Percentiles rank a stretch among this genome's conserved stretches.
These are phyloP conservation scores for Brassica napus DNA, from an alignment of 345 rosid species.

Conservation along the genomic window DNA sequence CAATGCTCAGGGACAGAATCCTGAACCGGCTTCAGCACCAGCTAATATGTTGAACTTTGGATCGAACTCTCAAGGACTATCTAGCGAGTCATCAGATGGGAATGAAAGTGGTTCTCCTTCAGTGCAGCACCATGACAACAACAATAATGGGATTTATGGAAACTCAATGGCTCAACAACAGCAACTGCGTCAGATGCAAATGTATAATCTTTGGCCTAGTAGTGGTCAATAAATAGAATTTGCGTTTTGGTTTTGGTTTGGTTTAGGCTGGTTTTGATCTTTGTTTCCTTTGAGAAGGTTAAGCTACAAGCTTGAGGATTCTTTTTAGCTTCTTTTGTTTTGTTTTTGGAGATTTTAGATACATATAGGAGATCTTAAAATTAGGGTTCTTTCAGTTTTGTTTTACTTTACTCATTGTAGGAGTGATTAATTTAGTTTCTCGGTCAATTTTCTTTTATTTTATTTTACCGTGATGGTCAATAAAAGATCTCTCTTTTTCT, in stretches of 20 bases:
- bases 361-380: slow-evolving; percentile 5
- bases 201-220: slow-evolving; percentile 25
- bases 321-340: not conserved
- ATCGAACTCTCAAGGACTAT: slow-evolving; percentile 66
- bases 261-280: slow-evolving; percentile 17
- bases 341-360: slow-evolving; percentile 1
- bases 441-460: not conserved
- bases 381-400: slow-evolving; percentile 12
- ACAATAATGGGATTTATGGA: slow-evolving; percentile 20
- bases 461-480: not conserved
- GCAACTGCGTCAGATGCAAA: slow-evolving; percentile 29
- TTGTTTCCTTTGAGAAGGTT: not conserved
- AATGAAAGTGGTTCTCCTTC: slow-evolving; percentile 47
- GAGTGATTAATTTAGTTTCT: slow-evolving; percentile 8
- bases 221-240: slow-evolving; percentile 17
- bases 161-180: slow-evolving; percentile 28
- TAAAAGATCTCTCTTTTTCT: not conserved
- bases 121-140: slow-evolving; percentile 18
- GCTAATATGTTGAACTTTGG: slow-evolving; percentile 66
- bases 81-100: slow-evolving; percentile 79
- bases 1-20: slow-evolving; percentile 35
- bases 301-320: slow-evolving; percentile 7
- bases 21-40: slow-evolving; percentile 57
- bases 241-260: not conserved
- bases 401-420: not conserved